Evolutionary conservation across 1,284 basidiomycete genomes (phyloP).

Genomic region (Cryptococcus sp.): DNA sequence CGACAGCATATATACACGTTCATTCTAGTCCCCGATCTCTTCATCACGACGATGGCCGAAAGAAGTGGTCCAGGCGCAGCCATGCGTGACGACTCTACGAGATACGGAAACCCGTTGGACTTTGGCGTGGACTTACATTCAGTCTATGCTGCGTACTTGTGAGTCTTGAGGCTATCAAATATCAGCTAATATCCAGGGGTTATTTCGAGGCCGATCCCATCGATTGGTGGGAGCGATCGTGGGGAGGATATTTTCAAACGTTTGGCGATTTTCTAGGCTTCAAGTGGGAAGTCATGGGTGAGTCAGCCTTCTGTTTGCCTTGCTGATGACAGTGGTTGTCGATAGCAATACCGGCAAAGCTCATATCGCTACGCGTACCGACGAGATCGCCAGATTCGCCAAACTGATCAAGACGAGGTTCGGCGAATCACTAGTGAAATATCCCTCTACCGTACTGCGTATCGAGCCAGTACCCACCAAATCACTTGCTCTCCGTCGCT

Average conservation of each 20-base stretch:
- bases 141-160: slow-evolving; percentile 75
- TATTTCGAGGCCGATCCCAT: slow-evolving; percentile 69
- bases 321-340: slow-evolving; percentile 56
- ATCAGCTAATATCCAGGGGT: slow-evolving; percentile 46
- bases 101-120: slow-evolving; percentile 64
- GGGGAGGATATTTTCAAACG: slow-evolving; percentile 72
- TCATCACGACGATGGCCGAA: too few species aligned
- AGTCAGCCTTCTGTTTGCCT: slow-evolving; percentile 4
- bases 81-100: slow-evolving; percentile 22
- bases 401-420: slow-evolving; percentile 48
- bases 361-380: slow-evolving; percentile 70
- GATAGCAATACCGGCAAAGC: slow-evolving; percentile 66
- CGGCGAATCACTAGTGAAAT: slow-evolving; percentile 41
- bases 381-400: slow-evolving; percentile 55
- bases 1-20: too few species aligned
- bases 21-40: too few species aligned
- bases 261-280: slow-evolving; percentile 78
- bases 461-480: slow-evolving; percentile 51
- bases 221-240: slow-evolving; percentile 72
- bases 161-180: slow-evolving; percentile 9
- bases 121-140: slow-evolving; percentile 83
- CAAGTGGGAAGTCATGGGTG: slow-evolving; percentile 72
- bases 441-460: slow-evolving; percentile 37
- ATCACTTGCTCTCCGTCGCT: slow-evolving; percentile 55
- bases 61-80: too few species aligned